phyloP scores from a whole-genome alignment of 305 asterid genomes.

The Solanum chacoense region DNA sequence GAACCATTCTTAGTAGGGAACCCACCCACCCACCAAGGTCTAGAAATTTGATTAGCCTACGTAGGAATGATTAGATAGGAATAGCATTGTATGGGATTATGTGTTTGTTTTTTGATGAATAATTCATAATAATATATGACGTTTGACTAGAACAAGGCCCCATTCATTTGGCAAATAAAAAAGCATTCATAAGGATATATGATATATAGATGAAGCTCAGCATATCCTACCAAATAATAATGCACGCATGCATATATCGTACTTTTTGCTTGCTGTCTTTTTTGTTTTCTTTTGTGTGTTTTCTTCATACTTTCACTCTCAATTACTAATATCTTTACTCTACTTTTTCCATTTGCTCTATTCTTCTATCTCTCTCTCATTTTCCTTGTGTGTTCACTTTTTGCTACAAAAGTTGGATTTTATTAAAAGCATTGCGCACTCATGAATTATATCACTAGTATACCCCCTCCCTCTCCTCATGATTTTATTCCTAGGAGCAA shows the following conservation, averaged over 20 bases:
- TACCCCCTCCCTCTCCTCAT: neutral
- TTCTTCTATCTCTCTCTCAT: neutral
- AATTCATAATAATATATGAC: neutral
- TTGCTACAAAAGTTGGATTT: neutral
- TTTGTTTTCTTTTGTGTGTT: neutral
- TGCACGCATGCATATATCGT: constrained; percentile 7
- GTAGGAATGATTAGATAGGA: neutral
- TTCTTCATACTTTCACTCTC: neutral
- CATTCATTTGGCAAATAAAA: neutral
- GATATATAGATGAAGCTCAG: neutral
- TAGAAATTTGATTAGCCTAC: neutral
- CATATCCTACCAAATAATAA: neutral
- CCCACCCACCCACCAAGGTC: neutral
- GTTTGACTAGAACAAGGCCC: neutral
- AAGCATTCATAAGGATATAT: neutral
- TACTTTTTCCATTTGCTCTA: neutral
- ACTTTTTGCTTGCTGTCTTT: neutral
- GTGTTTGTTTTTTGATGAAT: neutral
- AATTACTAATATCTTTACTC: neutral
- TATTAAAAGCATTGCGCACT: neutral
- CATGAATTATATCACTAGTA: neutral
- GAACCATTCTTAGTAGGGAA: neutral
- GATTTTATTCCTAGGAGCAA: neutral
- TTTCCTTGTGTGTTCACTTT: neutral
- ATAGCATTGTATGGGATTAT: neutral